Evolutionary conservation across 75 land plant species (phyloP).

Genomic region (Adiantum capillusveneris): DNA sequence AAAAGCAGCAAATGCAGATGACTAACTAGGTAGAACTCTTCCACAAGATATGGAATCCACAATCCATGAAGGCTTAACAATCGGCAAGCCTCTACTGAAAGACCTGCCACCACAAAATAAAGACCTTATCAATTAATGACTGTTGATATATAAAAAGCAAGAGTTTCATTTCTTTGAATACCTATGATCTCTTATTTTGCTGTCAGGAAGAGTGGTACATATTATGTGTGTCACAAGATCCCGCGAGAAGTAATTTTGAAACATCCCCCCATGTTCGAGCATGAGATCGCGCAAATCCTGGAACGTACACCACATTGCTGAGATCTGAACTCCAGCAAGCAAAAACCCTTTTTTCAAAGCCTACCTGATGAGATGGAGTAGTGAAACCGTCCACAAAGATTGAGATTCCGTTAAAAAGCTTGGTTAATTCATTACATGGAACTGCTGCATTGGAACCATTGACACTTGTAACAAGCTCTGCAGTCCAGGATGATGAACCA

Average conservation of each 20-base stretch:
- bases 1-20: background rate
- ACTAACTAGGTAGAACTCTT: constrained; percentile 68
- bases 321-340: too few relatives aligned
- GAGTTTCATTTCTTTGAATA: constrained; percentile 6
- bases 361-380: constrained; percentile 87
- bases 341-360: too few relatives aligned
- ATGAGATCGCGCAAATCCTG: constrained; percentile 81
- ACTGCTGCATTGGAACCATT: background rate
- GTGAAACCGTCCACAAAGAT: constrained; percentile 93
- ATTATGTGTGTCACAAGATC: constrained; percentile 82
- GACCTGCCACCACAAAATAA: constrained; percentile 40
- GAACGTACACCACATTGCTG: too few relatives aligned
- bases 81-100: constrained; percentile 86
- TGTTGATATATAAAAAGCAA: too few relatives aligned
- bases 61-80: constrained; percentile 86
- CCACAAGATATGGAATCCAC: constrained; percentile 71
- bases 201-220: constrained; percentile 90
- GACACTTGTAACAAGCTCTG: background rate
- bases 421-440: constrained; percentile 13
- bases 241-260: constrained; percentile 87
- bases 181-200: constrained; percentile 88
- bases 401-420: constrained; percentile 66
- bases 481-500: background rate
- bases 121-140: background rate
- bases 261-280: constrained; percentile 79